phyloP scores from a whole-genome alignment of 192 early-diverging fungal genomes.

The Radiomyces spectabilis region DNA sequence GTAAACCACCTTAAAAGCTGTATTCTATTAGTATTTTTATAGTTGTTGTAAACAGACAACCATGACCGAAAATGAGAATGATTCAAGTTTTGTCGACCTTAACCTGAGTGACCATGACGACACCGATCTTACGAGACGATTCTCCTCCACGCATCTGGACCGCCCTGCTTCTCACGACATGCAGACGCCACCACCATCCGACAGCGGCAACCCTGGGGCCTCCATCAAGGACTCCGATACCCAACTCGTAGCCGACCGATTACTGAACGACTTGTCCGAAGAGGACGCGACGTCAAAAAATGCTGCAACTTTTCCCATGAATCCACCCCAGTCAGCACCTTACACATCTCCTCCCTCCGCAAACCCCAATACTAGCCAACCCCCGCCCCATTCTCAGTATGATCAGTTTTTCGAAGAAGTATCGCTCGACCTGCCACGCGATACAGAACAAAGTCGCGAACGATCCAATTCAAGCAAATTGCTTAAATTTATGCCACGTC shows the following conservation, averaged over 20 bases:
- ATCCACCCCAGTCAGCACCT: too few species aligned
- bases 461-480: constrained; percentile 5
- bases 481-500: constrained; percentile 22
- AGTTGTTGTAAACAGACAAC: too few species aligned
- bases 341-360: not conserved
- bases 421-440: constrained; percentile 29
- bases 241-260: constrained; percentile 10
- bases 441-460: not conserved
- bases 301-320: not conserved
- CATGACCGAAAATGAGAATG: not conserved
- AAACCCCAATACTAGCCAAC: not conserved
- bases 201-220: not conserved
- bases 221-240: not conserved
- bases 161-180: not conserved
- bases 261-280: constrained; percentile 18
- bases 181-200: not conserved
- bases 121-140: not conserved
- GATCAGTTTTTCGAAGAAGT: constrained; percentile 37
- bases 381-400: constrained; percentile 6
- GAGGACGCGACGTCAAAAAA: not conserved
- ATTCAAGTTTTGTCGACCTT: not conserved
- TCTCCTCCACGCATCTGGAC: constrained; percentile 5
- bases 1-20: too few species aligned
- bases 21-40: too few species aligned
- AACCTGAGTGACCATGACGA: not conserved